Conservation (phyloP, 306 rosid species). For the Malus fusca region DNA sequence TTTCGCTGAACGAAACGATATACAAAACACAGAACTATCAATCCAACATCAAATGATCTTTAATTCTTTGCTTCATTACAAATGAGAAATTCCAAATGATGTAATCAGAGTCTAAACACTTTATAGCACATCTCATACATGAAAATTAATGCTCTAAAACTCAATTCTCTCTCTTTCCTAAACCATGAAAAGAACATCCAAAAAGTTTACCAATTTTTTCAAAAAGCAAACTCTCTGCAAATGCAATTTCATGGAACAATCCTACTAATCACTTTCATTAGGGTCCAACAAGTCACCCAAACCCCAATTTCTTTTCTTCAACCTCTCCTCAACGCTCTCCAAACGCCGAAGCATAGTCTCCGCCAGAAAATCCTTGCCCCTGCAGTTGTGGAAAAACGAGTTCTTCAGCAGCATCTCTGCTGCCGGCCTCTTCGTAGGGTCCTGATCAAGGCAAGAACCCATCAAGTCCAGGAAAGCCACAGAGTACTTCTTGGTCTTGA, state of each 20-base stretch:
- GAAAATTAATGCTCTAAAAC: too few relatives aligned
- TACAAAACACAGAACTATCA: too few relatives aligned
- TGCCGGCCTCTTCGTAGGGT: slow-evolving; percentile 49
- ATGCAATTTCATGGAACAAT: background rate
- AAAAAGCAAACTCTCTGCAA: background rate
- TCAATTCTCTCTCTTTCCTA: background rate
- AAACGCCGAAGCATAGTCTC: slow-evolving; percentile 38
- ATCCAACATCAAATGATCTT: background rate
- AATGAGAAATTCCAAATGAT: background rate
- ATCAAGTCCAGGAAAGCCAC: slow-evolving; percentile 60
- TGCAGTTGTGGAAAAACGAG: slow-evolving; percentile 41
- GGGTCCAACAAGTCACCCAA: background rate
- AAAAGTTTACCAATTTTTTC: background rate
- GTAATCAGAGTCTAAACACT: background rate
- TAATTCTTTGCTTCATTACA: background rate
- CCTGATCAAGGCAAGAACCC: slow-evolving; percentile 53
- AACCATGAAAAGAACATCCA: background rate
- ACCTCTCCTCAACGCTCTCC: slow-evolving; percentile 55
- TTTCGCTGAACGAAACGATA: too few relatives aligned
- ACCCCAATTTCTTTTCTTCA: background rate
- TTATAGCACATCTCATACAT: background rate
- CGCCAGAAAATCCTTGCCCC: slow-evolving; percentile 33
- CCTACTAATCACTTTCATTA: background rate
- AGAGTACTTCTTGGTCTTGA: slow-evolving; percentile 33
- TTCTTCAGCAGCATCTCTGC: slow-evolving; percentile 52